Conservation (phyloP, 208 protist species). For the Strigomonas culicis region DNA sequence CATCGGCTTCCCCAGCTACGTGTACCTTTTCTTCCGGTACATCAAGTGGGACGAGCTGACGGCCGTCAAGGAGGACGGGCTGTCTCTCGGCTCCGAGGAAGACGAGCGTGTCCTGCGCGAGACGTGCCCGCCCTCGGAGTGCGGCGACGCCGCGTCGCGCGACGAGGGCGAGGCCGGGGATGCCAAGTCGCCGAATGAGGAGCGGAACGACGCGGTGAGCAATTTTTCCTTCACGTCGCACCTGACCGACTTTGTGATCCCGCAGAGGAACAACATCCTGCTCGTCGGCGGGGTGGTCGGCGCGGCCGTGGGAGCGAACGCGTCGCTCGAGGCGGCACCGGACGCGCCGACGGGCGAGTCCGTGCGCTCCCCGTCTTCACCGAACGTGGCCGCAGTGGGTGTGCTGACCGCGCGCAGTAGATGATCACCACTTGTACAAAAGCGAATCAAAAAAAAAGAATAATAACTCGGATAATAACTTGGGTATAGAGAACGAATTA, state of each 20-base stretch:
- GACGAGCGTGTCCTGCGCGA: constrained; percentile 12
- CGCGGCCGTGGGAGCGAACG: no score
- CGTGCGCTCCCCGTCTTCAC: no score
- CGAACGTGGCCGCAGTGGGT: no score
- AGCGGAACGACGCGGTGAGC: no score
- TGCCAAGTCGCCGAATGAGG: neutral
- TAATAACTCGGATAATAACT: no score
- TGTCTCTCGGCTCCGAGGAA: constrained; percentile 24
- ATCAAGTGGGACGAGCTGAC: constrained; percentile 58
- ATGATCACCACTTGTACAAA: no score
- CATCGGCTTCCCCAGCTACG: constrained; percentile 61
- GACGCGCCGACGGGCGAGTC: no score
- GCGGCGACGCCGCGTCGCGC: constrained; percentile 1
- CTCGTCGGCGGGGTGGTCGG: no score
- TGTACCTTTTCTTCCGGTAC: constrained; percentile 57
- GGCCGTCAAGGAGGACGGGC: constrained; percentile 24
- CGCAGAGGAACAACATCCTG: constrained; percentile 26
- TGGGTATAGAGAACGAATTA: no score
- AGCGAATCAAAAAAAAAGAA: no score
- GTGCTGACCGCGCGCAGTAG: no score
- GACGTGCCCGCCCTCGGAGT: neutral
- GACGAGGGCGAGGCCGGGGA: neutral
- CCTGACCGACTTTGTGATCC: constrained; percentile 27
- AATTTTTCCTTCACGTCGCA: constrained; percentile 24
- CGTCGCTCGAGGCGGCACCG: no score